Base-by-base conservation (phyloP, 2,329 filamentous ascomycete genomes). In the Herpotrichia juniperi region DNA sequence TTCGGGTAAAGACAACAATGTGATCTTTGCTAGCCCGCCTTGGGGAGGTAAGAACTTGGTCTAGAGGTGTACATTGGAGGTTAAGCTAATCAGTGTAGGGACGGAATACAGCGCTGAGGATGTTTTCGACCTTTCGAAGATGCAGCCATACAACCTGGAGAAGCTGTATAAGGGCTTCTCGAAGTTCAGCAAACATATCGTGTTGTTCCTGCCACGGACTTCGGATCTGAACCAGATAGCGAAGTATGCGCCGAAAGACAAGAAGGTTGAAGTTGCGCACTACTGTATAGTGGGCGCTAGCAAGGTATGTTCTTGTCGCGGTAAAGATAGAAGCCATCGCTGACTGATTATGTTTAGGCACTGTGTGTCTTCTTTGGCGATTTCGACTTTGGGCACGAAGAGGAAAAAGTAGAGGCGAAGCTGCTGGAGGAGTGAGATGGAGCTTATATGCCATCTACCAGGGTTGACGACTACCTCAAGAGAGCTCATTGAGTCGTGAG, bases 221-320 rank as follows among this genome's bases (percentile, higher is more conserved):
- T 74, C 71, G 8, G 69, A 75, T 53, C 56, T 75, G 17, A 74
- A 74, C 37, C 72, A 75, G 49, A 61, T 75, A 42, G 71, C 70
- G 19, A 60, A 61, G 17, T 72, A 73, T 53, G 66, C 64, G 1
- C 53, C 65, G 17, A 62, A 68, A 21, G 68, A 52, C 1, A 66
- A 67, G 53, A 72, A 72, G 56, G 39, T 73, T 2, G 68, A 74
- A 46, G 70, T 74, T 14, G 67, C 72, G 4, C 94, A 99, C 76
- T 97, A 97, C 71, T 96, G 93, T 68, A 90, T 96, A 78, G 82
- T 89, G 63, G 91, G 92, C 11, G 90, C 90, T 6, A 97, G 93
- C 73, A 97, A 97, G 75, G 89, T 88, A 48, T 74, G 62, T 42
- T 48, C n/a, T 42, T 9, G 10, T 19, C 14, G 24, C 17, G 6